Evolutionary conservation across 202 grass and related monocot species (phyloP), one percentile per base, ranked within the genome.

Genomic region (Brachypodium distachyon): DNA sequence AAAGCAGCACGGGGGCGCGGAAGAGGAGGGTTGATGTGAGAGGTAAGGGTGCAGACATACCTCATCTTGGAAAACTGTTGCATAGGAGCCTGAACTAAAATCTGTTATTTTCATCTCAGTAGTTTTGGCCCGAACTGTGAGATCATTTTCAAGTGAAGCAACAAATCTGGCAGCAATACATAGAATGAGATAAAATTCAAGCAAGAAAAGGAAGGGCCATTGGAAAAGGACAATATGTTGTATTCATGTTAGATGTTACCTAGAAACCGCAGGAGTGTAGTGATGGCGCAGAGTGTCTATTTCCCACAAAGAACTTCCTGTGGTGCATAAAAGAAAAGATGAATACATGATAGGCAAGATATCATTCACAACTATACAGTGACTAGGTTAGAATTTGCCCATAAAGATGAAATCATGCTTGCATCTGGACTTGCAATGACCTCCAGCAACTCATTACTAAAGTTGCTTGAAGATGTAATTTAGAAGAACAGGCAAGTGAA

Each of bases 271-370:
- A 58, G 92, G 89, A 32, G 83, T 83, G 44, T 95, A 90, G 87
- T 99, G 96, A 75, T 90, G 83, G 16, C 87, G 87, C 32, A 96
- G 89, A 0, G 89, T 92, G 39, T 95, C 91, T 74, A 99, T 90
- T 89, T 99, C 96, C 91, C 89, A 99, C 44, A 99, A 77, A 74
- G 96, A 95, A 85, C 92, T 93, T 82, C 92, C 96, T 96, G 85
- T 46, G 47, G 58, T 54, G 64, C 65, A 81, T 63, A 32, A 69
- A 32, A 69, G 64, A 33, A 58, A 74, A 26, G 37, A 76, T 76
- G 73, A 72, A 79, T 69, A 47, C 8, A 88, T 37, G 14, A 79
- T 79, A 51, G 25, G n/a, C 39, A 80, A 7, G 26, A 76, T 41
- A 27, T n/a, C 26, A 14, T 55, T 56, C 44, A 70, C 37, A 60